phyloP scores from a whole-genome alignment of 2,329 filamentous ascomycete genomes.

The Aotearoamyces nothofagi region DNA sequence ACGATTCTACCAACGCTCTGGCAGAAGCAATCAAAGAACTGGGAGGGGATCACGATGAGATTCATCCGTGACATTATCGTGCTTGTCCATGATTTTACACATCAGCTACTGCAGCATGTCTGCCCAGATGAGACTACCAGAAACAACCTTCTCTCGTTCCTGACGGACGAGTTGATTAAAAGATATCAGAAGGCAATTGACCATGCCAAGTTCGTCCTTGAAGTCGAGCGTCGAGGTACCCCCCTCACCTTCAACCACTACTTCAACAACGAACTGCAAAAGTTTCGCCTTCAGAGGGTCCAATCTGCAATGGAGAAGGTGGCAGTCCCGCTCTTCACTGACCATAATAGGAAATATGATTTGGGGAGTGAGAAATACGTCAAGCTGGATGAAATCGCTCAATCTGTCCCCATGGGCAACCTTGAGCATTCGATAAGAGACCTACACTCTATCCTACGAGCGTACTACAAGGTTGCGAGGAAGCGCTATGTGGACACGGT shows the following conservation, averaged over 20 bases:
- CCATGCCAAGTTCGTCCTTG: conserved; percentile 33
- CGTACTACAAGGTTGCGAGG: conserved; percentile 46
- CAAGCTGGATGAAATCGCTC: neutral
- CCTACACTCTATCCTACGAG: conserved; percentile 42
- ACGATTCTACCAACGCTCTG: conserved; percentile 2
- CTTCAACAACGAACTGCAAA: conserved; percentile 27
- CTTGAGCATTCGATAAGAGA: conserved; percentile 27
- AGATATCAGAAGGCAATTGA: conserved; percentile 31
- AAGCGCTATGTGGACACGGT: conserved; percentile 42
- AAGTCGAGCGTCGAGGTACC: conserved; percentile 29
- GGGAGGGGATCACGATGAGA: conserved; percentile 28
- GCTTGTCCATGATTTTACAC: conserved; percentile 31
- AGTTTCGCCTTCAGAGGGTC: conserved; percentile 24
- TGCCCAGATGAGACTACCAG: conserved; percentile 25
- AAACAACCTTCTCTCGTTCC: conserved; percentile 18
- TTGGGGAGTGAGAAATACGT: neutral
- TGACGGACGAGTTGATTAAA: conserved; percentile 17
- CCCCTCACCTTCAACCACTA: conserved; percentile 35
- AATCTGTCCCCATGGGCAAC: conserved; percentile 15
- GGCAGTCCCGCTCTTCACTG: neutral
- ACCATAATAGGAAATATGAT: neutral
- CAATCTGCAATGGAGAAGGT: conserved; percentile 46
- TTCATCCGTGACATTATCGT: conserved; percentile 36
- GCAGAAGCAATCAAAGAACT: conserved; percentile 36
- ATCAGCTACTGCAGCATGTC: neutral